Evolutionary conservation across 106 monocot species (phyloP).

Genomic region (Acorus calamus): DNA sequence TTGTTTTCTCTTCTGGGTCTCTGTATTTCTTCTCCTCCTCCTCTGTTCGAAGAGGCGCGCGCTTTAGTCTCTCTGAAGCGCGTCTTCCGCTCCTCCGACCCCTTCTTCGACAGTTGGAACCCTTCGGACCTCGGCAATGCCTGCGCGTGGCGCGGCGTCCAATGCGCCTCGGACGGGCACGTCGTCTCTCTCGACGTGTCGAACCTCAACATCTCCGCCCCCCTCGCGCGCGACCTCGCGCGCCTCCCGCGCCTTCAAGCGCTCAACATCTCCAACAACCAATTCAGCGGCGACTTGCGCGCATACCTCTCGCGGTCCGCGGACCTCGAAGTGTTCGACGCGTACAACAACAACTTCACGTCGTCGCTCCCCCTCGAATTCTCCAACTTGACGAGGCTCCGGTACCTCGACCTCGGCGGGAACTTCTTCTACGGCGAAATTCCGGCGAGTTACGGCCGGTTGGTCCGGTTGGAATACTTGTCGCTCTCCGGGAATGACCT

Average conservation of each 20-base stretch:
- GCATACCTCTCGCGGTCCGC: constrained; percentile 49
- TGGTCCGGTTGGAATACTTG: constrained; percentile 53
- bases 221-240: constrained; percentile 22
- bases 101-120: constrained; percentile 35
- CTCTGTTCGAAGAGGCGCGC: constrained; percentile 28
- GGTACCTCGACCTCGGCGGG: constrained; percentile 78
- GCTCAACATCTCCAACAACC: constrained; percentile 83
- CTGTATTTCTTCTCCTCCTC: not conserved
- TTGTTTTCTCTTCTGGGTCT: constrained; percentile 7
- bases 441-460: constrained; percentile 43
- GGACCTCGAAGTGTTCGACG: constrained; percentile 65
- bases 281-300: constrained; percentile 49
- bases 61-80: constrained; percentile 29
- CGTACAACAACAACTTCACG: constrained; percentile 97
- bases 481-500: constrained; percentile 78
- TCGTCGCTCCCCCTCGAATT: constrained; percentile 36
- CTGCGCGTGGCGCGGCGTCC: constrained; percentile 67
- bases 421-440: constrained; percentile 78
- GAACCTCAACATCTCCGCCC: constrained; percentile 47
- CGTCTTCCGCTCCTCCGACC: constrained; percentile 9
- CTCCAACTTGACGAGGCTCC: constrained; percentile 12
- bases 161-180: constrained; percentile 24
- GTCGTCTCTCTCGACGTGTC: constrained; percentile 49
- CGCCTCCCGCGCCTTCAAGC: constrained; percentile 46
- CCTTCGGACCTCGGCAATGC: constrained; percentile 21